Evolutionary conservation across 2,329 filamentous ascomycete species (phyloP).

Genomic region (Cladosporium sp.): DNA sequence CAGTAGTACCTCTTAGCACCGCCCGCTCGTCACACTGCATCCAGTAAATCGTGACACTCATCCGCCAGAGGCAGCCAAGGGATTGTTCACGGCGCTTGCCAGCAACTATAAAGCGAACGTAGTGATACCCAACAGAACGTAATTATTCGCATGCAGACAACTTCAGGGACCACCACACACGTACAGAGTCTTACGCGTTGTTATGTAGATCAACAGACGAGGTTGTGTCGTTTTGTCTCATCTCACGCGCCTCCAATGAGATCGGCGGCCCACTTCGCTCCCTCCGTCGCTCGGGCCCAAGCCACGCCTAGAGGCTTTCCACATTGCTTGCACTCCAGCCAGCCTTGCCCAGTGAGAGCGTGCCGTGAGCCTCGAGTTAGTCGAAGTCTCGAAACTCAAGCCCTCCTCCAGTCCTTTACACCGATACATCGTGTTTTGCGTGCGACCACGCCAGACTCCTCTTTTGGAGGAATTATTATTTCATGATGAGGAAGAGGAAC

Average conservation of each 20-base stretch:
- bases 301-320: slow-evolving; percentile 6
- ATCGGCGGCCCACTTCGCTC: slow-evolving; percentile 2
- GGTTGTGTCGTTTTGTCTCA: slow-evolving; percentile 14
- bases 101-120: not conserved
- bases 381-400: slow-evolving; percentile 4
- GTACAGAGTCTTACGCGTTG: slow-evolving; percentile 13
- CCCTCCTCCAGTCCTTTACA: slow-evolving; percentile 7
- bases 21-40: slow-evolving; percentile 4
- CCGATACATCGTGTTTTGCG: slow-evolving; percentile 3
- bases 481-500: slow-evolving; percentile 42
- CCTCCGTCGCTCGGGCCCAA: not conserved
- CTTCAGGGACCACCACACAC: not conserved
- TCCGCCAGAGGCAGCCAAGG: not conserved
- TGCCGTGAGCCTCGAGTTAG: not conserved
- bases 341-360: not conserved
- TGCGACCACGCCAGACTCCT: slow-evolving; percentile 7
- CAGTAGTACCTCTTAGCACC: not conserved
- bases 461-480: not conserved
- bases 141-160: not conserved
- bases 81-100: not conserved
- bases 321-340: slow-evolving; percentile 7
- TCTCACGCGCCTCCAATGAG: slow-evolving; percentile 5
- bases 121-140: not conserved
- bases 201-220: slow-evolving; percentile 9
- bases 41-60: not conserved